Percentiles rank a stretch among this genome's conserved stretches.
These are phyloP conservation scores for Penicillium fimorum DNA, from an alignment of 495 filamentous ascomycete genomes.

Conservation along the genomic window DNA sequence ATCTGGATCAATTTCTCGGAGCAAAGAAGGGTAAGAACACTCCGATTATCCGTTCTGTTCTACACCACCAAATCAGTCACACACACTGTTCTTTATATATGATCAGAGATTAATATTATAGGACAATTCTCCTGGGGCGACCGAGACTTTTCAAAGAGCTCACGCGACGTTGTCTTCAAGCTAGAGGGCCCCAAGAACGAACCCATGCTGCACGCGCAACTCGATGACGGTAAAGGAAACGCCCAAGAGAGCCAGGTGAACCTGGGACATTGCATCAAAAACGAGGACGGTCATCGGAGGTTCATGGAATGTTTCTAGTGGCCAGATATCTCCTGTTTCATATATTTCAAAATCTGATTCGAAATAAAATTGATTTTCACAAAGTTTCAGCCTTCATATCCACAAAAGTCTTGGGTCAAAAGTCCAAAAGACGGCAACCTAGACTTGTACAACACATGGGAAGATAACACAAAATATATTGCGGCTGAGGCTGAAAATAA, in stretches of 20 bases:
- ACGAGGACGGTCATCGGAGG: slow-evolving; percentile 26
- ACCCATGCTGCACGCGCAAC: slow-evolving; percentile 21
- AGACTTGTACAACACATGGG: too few relatives aligned
- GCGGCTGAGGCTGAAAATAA: slow-evolving; percentile 21
- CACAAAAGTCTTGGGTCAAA: too few relatives aligned
- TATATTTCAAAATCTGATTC: not conserved
- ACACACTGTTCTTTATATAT: not conserved
- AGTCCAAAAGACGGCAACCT: too few relatives aligned
- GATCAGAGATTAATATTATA: not conserved
- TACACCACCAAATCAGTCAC: not conserved
- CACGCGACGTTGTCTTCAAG: slow-evolving; percentile 18
- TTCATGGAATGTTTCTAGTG: slow-evolving; percentile 32
- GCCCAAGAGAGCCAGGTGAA: slow-evolving; percentile 16
- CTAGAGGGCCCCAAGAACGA: slow-evolving; percentile 22
- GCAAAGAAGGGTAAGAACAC: slow-evolving; percentile 21
- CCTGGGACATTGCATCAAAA: slow-evolving; percentile 28
- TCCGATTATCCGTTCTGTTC: not conserved
- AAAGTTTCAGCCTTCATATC: too few relatives aligned
- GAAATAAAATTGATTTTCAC: not conserved
- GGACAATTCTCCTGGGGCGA: slow-evolving; percentile 27
- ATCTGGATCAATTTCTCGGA: slow-evolving; percentile 23
- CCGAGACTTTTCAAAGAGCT: slow-evolving; percentile 15
- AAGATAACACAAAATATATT: not conserved
- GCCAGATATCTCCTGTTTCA: not conserved
- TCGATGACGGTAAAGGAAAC: slow-evolving; percentile 17